Conservation (phyloP, 1,284 basidiomycete genomes). For the Naganishia sp. region DNA sequence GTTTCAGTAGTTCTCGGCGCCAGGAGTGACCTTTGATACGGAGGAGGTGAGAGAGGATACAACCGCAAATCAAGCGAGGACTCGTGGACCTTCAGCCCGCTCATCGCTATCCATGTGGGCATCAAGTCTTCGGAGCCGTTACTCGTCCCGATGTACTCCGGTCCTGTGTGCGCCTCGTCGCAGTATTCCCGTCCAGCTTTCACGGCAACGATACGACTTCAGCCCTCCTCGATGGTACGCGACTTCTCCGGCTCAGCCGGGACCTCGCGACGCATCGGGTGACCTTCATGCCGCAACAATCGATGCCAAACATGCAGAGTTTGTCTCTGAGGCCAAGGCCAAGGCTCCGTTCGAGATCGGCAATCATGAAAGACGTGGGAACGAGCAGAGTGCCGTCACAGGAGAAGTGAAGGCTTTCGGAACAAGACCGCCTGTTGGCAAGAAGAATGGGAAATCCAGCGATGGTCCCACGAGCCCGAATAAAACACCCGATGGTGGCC, state of each 20-base stretch:
- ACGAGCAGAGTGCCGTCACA: not conserved
- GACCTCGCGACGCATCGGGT: not conserved
- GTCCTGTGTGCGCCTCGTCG: too few relatives aligned
- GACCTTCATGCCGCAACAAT: slow-evolving; percentile 8
- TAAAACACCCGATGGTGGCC: not conserved
- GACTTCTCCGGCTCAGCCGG: not conserved
- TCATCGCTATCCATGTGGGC: too few relatives aligned
- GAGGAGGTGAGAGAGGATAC: too few relatives aligned
- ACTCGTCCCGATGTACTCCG: too few relatives aligned
- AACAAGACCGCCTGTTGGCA: not conserved
- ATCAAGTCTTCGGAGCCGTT: too few relatives aligned
- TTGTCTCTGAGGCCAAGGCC: slow-evolving; percentile 26
- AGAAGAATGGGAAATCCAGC: not conserved
- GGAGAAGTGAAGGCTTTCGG: not conserved
- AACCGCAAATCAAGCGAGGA: too few relatives aligned
- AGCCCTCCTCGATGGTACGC: not conserved
- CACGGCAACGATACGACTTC: too few relatives aligned
- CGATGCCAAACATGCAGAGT: slow-evolving; percentile 31
- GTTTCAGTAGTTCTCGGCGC: too few relatives aligned
- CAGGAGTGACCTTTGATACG: too few relatives aligned
- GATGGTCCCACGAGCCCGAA: not conserved
- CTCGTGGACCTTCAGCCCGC: too few relatives aligned
- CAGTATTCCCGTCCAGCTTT: too few relatives aligned
- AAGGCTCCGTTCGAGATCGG: slow-evolving; percentile 17
- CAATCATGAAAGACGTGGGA: not conserved